Percentiles rank a stretch among this genome's conserved stretches.
These are phyloP conservation scores for Starmerella scarabaei DNA, from an alignment of 805 yeast species.

Conservation along the genomic window DNA sequence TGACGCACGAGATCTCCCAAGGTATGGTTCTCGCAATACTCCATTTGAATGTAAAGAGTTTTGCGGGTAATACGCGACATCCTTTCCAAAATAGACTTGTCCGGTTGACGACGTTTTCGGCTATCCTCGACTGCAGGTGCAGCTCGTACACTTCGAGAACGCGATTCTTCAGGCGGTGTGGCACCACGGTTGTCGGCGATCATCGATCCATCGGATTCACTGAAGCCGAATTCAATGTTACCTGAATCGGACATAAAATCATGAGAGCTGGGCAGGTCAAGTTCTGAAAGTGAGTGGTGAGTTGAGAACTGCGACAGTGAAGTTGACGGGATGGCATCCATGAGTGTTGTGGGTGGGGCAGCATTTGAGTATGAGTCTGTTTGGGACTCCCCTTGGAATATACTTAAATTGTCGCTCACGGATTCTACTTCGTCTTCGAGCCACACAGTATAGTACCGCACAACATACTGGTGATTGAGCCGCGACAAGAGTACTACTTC, in stretches of 20 bases:
- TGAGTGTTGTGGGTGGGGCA: too few species aligned
- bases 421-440: slow-evolving; percentile 51
- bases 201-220: slow-evolving; percentile 9
- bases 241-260: slow-evolving; percentile 22
- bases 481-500: slow-evolving; percentile 89
- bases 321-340: slow-evolving; percentile 21
- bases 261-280: slow-evolving; percentile 17
- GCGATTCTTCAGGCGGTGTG: too few species aligned
- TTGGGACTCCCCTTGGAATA: not conserved
- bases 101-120: not conserved
- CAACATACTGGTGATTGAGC: slow-evolving; percentile 88
- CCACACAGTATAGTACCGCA: slow-evolving; percentile 96
- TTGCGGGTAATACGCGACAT: slow-evolving; percentile 28
- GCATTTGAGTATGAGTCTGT: too few species aligned
- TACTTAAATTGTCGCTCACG: not conserved
- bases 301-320: slow-evolving; percentile 12
- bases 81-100: not conserved
- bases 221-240: slow-evolving; percentile 24
- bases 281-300: slow-evolving; percentile 14
- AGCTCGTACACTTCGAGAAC: not conserved
- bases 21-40: slow-evolving; percentile 92
- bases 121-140: not conserved
- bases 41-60: slow-evolving; percentile 92
- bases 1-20: slow-evolving; percentile 68
- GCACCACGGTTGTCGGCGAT: not conserved